A percentile compares a stretch with the other conserved stretches of the same genome.
phyloP scores from a whole-genome alignment of 2,329 filamentous ascomycete species.

The Ophiostoma sp. region DNA sequence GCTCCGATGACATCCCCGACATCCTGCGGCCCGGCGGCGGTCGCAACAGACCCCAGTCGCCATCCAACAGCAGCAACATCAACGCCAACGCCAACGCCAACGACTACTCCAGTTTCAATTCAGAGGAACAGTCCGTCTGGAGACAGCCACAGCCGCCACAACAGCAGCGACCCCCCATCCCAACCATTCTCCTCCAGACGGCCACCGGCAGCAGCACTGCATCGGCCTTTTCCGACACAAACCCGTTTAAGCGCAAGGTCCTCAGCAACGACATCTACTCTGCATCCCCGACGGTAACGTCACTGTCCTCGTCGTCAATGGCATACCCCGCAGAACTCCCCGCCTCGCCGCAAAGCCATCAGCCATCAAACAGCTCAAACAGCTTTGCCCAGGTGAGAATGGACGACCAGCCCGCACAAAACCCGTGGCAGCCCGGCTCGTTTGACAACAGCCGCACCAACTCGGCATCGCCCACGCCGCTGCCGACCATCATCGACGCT shows the following conservation, averaged over 20 bases:
- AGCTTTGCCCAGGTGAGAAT: constrained; percentile 42
- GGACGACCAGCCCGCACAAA: constrained; percentile 38
- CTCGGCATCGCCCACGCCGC: constrained; percentile 27
- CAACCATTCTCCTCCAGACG: constrained; percentile 34
- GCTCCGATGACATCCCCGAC: constrained; percentile 31
- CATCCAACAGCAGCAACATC: neutral
- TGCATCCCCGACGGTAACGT: constrained; percentile 13
- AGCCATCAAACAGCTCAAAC: constrained; percentile 26
- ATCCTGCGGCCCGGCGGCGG: constrained; percentile 34
- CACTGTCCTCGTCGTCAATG: neutral
- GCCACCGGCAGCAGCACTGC: constrained; percentile 23
- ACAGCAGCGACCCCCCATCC: constrained; percentile 28
- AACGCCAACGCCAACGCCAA: neutral
- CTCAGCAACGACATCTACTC: constrained; percentile 25
- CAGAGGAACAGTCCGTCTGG: constrained; percentile 38
- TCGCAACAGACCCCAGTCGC: constrained; percentile 12
- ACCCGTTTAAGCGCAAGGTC: constrained; percentile 51
- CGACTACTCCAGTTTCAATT: constrained; percentile 30
- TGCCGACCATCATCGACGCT: constrained; percentile 26
- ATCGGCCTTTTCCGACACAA: constrained; percentile 38
- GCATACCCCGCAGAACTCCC: constrained; percentile 20
- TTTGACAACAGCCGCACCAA: constrained; percentile 32
- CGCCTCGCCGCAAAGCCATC: constrained; percentile 21
- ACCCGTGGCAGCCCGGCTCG: constrained; percentile 43
- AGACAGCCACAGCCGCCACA: constrained; percentile 19